Evolutionary conservation across 768 basidiomycete species (phyloP).

Genomic region (Dioszegia hungarica): DNA sequence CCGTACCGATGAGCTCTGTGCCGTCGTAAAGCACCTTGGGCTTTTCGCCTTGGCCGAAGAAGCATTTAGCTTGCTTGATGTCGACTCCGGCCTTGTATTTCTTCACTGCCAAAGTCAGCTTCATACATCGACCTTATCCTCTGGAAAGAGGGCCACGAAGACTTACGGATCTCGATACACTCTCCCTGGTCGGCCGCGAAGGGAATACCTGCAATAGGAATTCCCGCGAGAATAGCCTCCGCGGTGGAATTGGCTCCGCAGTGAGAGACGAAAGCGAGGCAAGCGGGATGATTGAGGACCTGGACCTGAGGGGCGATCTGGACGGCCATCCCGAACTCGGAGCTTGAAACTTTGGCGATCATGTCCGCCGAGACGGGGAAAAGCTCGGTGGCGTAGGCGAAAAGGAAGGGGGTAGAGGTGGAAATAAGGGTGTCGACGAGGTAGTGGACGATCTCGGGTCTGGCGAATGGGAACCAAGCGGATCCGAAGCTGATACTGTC

Average conservation of each 20-base stretch:
- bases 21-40: conserved; percentile 24
- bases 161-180: conserved; percentile 19
- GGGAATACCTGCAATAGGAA: conserved; percentile 18
- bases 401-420: conserved; percentile 16
- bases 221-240: conserved; percentile 18
- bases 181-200: conserved; percentile 35
- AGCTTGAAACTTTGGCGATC: conserved; percentile 8
- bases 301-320: conserved; percentile 29
- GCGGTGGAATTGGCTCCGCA: conserved; percentile 24
- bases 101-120: neutral
- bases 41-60: conserved; percentile 5
- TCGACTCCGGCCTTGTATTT: conserved; percentile 20
- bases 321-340: conserved; percentile 8
- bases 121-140: too few species aligned
- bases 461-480: conserved; percentile 14
- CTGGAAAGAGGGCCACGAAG: too few species aligned
- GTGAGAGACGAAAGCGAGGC: conserved; percentile 18
- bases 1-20: conserved; percentile 23
- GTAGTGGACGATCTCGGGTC: conserved; percentile 22
- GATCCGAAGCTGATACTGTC: conserved; percentile 20
- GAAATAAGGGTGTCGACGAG: conserved; percentile 19
- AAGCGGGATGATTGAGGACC: conserved; percentile 21
- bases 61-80: conserved; percentile 26
- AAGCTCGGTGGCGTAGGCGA: conserved; percentile 21
- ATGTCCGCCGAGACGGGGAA: conserved; percentile 8